These are phyloP conservation scores for Sporobolomyces phaffii DNA, from an alignment of 768 basidiomycete genomes.

Conservation along the genomic window DNA sequence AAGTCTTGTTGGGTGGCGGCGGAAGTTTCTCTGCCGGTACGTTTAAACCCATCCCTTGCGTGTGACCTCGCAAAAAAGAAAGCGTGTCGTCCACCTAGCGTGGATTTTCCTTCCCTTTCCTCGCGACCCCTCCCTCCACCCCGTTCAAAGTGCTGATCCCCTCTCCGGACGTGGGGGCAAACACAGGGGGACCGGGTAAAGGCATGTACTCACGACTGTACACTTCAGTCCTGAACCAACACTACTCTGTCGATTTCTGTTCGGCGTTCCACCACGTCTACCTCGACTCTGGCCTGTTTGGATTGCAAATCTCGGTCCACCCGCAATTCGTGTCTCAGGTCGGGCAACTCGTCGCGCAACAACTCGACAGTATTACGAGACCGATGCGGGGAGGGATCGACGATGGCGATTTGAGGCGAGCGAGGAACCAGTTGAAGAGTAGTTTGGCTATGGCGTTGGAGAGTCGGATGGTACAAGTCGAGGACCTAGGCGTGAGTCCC, in stretches of 20 bases:
- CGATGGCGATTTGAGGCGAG: slow-evolving; percentile 65
- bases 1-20: slow-evolving; percentile 89
- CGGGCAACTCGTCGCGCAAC: slow-evolving; percentile 76
- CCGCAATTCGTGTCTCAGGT: slow-evolving; percentile 59
- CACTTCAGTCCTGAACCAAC: slow-evolving; percentile 90
- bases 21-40: slow-evolving; percentile 79
- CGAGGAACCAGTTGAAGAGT: slow-evolving; percentile 91
- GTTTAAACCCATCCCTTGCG: slow-evolving; percentile 47
- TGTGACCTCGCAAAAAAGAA: too few relatives aligned
- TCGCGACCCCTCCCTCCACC: neutral
- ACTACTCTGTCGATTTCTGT: slow-evolving; percentile 89
- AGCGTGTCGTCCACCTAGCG: too few relatives aligned
- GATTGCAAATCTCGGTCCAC: slow-evolving; percentile 78
- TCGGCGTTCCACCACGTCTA: slow-evolving; percentile 97
- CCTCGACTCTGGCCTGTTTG: slow-evolving; percentile 86
- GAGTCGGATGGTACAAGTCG: slow-evolving; percentile 45
- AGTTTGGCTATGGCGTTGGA: slow-evolving; percentile 82
- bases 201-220: slow-evolving; percentile 98
- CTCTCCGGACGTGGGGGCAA: too few relatives aligned
- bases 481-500: slow-evolving; percentile 30
- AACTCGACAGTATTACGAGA: slow-evolving; percentile 72
- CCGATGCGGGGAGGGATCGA: slow-evolving; percentile 46
- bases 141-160: neutral
- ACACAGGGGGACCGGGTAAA: slow-evolving; percentile 83
- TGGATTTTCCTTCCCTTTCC: too few relatives aligned